Conservation (phyloP, 2,329 filamentous ascomycete species). For the Diaporthe destruens region DNA sequence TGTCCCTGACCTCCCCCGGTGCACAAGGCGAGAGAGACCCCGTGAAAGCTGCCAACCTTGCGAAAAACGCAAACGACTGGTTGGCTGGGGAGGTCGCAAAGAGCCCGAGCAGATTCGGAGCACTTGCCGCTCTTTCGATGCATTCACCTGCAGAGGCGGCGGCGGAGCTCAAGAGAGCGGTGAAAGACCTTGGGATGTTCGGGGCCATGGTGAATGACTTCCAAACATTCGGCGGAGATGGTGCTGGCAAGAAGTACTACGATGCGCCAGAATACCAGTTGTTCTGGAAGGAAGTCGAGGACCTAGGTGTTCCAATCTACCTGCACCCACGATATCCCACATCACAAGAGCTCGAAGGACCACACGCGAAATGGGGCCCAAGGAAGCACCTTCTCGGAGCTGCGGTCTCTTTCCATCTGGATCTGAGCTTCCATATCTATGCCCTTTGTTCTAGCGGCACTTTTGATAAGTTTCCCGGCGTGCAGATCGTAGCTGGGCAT, state of each 20-base stretch:
- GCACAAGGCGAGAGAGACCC: slow-evolving; percentile 49
- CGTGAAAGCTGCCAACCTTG: slow-evolving; percentile 46
- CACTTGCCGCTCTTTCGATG: slow-evolving; percentile 51
- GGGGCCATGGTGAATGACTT: slow-evolving; percentile 53
- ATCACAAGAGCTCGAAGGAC: slow-evolving; percentile 45
- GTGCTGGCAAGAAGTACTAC: slow-evolving; percentile 48
- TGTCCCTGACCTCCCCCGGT: slow-evolving; percentile 52
- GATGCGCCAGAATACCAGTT: slow-evolving; percentile 48
- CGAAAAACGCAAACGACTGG: slow-evolving; percentile 51
- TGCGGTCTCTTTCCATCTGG: slow-evolving; percentile 53
- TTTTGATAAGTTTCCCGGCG: slow-evolving; percentile 56
- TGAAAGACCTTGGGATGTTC: slow-evolving; percentile 50
- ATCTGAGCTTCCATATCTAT: slow-evolving; percentile 60
- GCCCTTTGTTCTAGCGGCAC: slow-evolving; percentile 57
- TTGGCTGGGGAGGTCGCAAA: slow-evolving; percentile 47
- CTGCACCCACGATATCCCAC: slow-evolving; percentile 52
- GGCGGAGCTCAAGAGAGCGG: slow-evolving; percentile 48
- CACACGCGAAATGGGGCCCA: slow-evolving; percentile 42
- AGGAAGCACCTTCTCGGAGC: slow-evolving; percentile 52
- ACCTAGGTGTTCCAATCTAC: slow-evolving; percentile 52
- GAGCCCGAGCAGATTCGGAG: slow-evolving; percentile 50
- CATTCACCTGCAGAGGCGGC: slow-evolving; percentile 49
- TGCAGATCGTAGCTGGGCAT: slow-evolving; percentile 58
- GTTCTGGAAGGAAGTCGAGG: slow-evolving; percentile 51
- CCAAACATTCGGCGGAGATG: slow-evolving; percentile 44